Conservation (phyloP, 371 early-diverging fungal genomes). For the Coemansia sp. region DNA sequence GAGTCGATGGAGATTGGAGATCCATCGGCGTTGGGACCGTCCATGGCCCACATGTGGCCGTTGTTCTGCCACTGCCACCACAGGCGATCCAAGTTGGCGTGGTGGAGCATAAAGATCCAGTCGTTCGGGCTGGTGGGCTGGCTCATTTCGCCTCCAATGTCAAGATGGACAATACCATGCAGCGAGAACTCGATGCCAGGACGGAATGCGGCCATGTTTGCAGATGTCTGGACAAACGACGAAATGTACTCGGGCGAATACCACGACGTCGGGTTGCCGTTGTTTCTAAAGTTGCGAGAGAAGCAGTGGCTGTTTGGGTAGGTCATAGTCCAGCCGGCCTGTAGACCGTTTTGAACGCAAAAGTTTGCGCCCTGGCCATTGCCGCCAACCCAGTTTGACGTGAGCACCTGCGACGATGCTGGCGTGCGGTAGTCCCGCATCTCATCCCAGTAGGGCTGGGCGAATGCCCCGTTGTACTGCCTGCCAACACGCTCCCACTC, state of each 20-base stretch:
- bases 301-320: slow-evolving; percentile 54
- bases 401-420: slow-evolving; percentile 49
- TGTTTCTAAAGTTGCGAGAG: slow-evolving; percentile 49
- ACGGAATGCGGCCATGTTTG: slow-evolving; percentile 45
- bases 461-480: slow-evolving; percentile 35
- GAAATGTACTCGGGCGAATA: slow-evolving; percentile 52
- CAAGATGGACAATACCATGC: slow-evolving; percentile 55
- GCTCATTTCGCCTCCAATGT: slow-evolving; percentile 56
- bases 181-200: slow-evolving; percentile 50
- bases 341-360: slow-evolving; percentile 49
- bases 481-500: slow-evolving; percentile 52
- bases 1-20: slow-evolving; percentile 20
- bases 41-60: slow-evolving; percentile 27
- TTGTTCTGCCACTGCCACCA: slow-evolving; percentile 54
- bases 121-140: slow-evolving; percentile 54
- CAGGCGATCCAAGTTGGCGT: slow-evolving; percentile 56
- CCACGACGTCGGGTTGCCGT: slow-evolving; percentile 47
- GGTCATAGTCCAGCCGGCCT: slow-evolving; percentile 42
- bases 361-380: slow-evolving; percentile 45
- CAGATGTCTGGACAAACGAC: slow-evolving; percentile 30
- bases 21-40: slow-evolving; percentile 14
- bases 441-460: slow-evolving; percentile 54
- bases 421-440: slow-evolving; percentile 50
- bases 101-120: slow-evolving; percentile 56
- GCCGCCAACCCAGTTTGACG: slow-evolving; percentile 46